These are phyloP conservation scores for Claviceps humidiphila DNA, from an alignment of 2,329 filamentous ascomycete genomes.

Conservation along the genomic window DNA sequence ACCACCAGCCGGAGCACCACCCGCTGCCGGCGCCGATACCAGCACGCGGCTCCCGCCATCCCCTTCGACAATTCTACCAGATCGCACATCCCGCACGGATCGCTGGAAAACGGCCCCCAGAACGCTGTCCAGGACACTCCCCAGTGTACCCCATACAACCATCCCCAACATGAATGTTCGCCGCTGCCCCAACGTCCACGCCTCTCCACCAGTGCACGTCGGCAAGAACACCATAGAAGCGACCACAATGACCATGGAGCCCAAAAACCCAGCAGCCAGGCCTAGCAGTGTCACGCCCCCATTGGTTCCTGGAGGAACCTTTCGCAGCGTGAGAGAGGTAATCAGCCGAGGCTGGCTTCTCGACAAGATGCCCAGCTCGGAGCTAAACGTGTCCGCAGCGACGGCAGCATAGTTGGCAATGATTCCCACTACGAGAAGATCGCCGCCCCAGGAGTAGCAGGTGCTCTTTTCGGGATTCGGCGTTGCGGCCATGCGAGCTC, in stretches of 20 bases:
- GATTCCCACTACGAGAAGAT: conserved; percentile 50
- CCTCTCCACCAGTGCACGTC: conserved; percentile 40
- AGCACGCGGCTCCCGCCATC: conserved; percentile 54
- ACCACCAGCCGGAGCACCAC: conserved; percentile 19
- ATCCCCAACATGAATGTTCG: conserved; percentile 41
- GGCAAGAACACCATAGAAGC: conserved; percentile 54
- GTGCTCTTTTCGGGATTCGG: conserved; percentile 26
- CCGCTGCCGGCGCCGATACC: conserved; percentile 22
- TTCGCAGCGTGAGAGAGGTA: conserved; percentile 61
- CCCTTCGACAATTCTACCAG: conserved; percentile 81
- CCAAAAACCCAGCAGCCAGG: conserved; percentile 57
- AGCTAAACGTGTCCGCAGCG: conserved; percentile 85
- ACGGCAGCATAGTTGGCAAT: conserved; percentile 83
- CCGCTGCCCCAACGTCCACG: conserved; percentile 36
- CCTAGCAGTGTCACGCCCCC: conserved; percentile 75
- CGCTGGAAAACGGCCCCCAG: conserved; percentile 76
- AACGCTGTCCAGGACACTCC: conserved; percentile 76
- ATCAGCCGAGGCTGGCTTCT: conserved; percentile 67
- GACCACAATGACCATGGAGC: conserved; percentile 58
- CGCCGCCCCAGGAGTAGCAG: conserved; percentile 49
- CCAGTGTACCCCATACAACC: conserved; percentile 60
- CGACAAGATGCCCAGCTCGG: conserved; percentile 86
- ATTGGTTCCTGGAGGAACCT: conserved; percentile 84
- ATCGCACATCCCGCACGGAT: conserved; percentile 71
- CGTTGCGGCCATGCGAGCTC: conserved; percentile 27